Base-by-base conservation (phyloP, 108 stramenopile species). In the Pseudonitzschia multistriata region DNA sequence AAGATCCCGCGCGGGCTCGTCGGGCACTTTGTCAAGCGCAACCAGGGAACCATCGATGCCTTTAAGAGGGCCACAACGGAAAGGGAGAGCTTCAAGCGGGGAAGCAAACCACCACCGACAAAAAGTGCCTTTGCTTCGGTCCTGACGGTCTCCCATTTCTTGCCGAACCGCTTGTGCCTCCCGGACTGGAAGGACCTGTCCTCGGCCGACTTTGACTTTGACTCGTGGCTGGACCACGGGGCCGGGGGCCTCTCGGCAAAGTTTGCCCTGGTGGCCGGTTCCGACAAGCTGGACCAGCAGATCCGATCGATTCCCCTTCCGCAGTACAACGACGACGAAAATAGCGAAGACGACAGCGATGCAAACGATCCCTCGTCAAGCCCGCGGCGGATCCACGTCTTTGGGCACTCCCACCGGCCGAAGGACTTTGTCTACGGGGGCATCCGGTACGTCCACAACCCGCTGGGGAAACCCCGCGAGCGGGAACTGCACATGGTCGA, bases 341-440 rank as follows among this genome's bases (percentile, higher is more conserved):
- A 10, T 29, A 28, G 59, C 29, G 13, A 10, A 7, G 30, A 30
- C n/a, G 40, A 39, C 37, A 37, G 37, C 42, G 49, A 34, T 19
- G 0, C 36, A 3, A 28, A 56, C 8, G 19, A 15, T 19, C 54
- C 45, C 71, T 60, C 42, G 17, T 17, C 42, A 4, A 45, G 15
- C 17, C 42, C 42, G 42, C 3, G 42, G 27, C 71, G 79, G 29
- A 29, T 87, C 4, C 86, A 87, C 42, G 60, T 87, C 24, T 87
- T 87, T 82, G 86, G 86, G 22, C 86, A 87, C 66, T 81, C 80
- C 37, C 86, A 87, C 59, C 74, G 86, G 1, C 86, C 86, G 40
- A 87, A 87, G 72, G 86, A 87, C 54, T 87, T 87, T 78, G 70
- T 64, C 30, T 74, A 48, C 40, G 54, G 84, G 8, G 79, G 78